Percentiles rank a stretch among this genome's conserved stretches.
These are phyloP conservation scores for Seiridium unicorne DNA, from an alignment of 2,329 filamentous ascomycete species.

Conservation along the genomic window DNA sequence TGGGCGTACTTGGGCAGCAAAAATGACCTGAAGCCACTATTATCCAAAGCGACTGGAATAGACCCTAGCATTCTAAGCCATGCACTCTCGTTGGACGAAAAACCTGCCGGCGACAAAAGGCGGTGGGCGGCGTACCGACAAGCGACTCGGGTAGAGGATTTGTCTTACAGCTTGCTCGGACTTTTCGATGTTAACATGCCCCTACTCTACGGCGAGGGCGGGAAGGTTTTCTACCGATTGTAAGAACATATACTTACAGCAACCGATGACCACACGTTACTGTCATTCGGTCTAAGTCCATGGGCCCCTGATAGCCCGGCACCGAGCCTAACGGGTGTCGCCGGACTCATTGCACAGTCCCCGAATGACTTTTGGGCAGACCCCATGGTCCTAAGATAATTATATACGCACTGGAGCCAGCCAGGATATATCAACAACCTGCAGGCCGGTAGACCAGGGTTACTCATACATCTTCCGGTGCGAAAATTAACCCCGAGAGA, in stretches of 20 bases:
- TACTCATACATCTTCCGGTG: neutral
- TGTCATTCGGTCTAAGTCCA: neutral
- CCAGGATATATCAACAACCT: neutral
- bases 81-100: slow-evolving; percentile 1
- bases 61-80: neutral
- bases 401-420: neutral
- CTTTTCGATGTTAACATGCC: slow-evolving; percentile 4
- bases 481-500: neutral
- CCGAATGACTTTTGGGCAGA: neutral
- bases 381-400: neutral
- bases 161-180: slow-evolving; percentile 5
- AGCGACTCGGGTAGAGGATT: slow-evolving; percentile 13
- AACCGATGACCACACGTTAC: neutral
- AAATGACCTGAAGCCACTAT: slow-evolving; percentile 13
- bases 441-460: neutral
- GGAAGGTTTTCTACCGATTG: slow-evolving; percentile 8
- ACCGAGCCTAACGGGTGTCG: too few relatives aligned
- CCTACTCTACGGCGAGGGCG: neutral
- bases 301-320: neutral
- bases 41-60: slow-evolving; percentile 8
- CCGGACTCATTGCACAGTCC: neutral
- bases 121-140: slow-evolving; percentile 10
- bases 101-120: slow-evolving; percentile 7
- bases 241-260: slow-evolving; percentile 9
- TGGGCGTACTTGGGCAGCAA: slow-evolving; percentile 5